Evolutionary conservation across 441 rosid species (phyloP).

Genomic region (Arabidopsis lyrata): DNA sequence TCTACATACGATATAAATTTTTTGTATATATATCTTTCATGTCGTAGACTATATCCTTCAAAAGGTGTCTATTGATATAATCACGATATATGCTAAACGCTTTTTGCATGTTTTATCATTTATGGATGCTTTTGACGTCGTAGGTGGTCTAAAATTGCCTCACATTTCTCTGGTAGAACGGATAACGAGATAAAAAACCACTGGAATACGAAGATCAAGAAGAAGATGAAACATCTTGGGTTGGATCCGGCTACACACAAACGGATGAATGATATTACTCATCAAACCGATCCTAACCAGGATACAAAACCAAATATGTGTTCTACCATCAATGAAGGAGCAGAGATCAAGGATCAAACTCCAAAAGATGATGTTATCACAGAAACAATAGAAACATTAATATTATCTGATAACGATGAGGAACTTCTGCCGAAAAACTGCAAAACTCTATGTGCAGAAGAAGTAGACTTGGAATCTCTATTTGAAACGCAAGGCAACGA

Average conservation of each 20-base stretch:
- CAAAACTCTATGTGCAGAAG: slow-evolving; percentile 48
- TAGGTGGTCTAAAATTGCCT: slow-evolving; percentile 96
- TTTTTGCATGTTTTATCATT: slow-evolving; percentile 8
- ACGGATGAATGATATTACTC: slow-evolving; percentile 42
- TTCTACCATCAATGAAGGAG: slow-evolving; percentile 39
- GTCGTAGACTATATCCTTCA: not conserved
- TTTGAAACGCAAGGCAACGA: slow-evolving; percentile 36
- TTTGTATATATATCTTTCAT: not conserved
- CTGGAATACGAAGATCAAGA: slow-evolving; percentile 93
- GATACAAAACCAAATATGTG: slow-evolving; percentile 34
- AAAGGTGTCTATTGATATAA: not conserved
- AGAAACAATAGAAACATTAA: slow-evolving; percentile 12
- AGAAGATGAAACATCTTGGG: slow-evolving; percentile 71
- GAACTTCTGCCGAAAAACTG: slow-evolving; percentile 42
- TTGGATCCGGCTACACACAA: slow-evolving; percentile 70
- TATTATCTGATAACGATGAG: slow-evolving; percentile 2
- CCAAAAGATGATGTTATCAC: slow-evolving; percentile 13
- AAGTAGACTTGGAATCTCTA: slow-evolving; percentile 43
- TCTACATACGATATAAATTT: slow-evolving; percentile 7
- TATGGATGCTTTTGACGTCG: slow-evolving; percentile 29
- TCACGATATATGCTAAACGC: not conserved
- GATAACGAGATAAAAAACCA: slow-evolving; percentile 95
- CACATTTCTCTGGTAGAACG: slow-evolving; percentile 90
- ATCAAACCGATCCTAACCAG: slow-evolving; percentile 34
- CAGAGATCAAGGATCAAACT: slow-evolving; percentile 39